A percentile compares a stretch with the other conserved stretches of the same genome.
phyloP scores from a whole-genome alignment of 1,139 yeast genomes.

The Lodderomyces metapsilosis region DNA sequence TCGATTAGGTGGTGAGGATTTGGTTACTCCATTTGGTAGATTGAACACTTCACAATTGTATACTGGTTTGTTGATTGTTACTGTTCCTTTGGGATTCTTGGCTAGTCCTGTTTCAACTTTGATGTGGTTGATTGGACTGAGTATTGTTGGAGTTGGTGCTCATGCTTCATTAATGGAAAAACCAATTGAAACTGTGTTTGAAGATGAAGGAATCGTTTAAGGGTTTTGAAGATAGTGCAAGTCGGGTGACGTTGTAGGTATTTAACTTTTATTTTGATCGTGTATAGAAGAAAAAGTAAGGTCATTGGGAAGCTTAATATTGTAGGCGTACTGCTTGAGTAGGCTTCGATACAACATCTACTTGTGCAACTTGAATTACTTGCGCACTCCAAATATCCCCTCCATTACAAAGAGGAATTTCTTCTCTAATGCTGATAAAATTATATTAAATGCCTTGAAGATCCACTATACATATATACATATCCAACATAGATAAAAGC shows the following conservation, averaged over 20 bases:
- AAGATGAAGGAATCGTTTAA: constrained; percentile 59
- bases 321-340: neutral
- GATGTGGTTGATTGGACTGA: constrained; percentile 96
- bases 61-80: constrained; percentile 75
- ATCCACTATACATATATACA: constrained; percentile 1
- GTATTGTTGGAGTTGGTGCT: constrained; percentile 79
- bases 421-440: neutral
- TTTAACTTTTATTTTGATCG: no score
- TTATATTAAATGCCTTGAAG: constrained; percentile 1
- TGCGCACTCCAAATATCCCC: no score
- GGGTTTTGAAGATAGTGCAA: no score
- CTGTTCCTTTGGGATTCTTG: constrained; percentile 85
- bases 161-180: constrained; percentile 96
- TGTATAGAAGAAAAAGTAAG: neutral
- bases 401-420: neutral
- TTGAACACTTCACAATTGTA: constrained; percentile 82
- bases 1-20: constrained; percentile 77
- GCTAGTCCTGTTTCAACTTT: constrained; percentile 93
- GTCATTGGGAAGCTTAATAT: neutral
- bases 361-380: no score
- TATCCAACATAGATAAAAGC: neutral
- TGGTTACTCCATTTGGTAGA: constrained; percentile 65
- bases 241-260: no score
- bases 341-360: no score
- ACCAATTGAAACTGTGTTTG: constrained; percentile 96